These are phyloP conservation scores for Sisymbrium irio DNA, from an alignment of 345 rosid genomes.

Conservation along the genomic window DNA sequence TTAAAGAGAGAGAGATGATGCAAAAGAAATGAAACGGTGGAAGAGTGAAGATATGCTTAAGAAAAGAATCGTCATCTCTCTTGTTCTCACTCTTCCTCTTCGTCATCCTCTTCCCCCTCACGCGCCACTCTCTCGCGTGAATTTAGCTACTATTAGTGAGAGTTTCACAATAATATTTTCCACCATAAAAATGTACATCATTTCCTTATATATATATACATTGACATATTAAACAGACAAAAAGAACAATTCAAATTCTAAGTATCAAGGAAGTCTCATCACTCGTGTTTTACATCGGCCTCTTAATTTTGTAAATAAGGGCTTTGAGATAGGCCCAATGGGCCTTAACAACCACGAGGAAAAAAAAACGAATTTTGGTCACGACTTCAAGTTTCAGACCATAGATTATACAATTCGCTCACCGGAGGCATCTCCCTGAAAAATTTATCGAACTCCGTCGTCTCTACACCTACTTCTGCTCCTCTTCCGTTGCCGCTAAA, in stretches of 20 bases:
- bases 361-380: background rate
- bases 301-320: constrained; percentile 3
- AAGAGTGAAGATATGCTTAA: background rate
- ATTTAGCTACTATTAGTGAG: background rate
- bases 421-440: constrained; percentile 43
- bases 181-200: background rate
- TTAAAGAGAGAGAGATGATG: background rate
- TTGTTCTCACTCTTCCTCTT: constrained; percentile 16
- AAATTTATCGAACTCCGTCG: constrained; percentile 46
- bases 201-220: background rate
- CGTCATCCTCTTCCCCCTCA: background rate
- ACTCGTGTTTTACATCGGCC: constrained; percentile 12
- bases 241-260: background rate
- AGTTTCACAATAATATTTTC: background rate
- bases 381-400: constrained; percentile 26
- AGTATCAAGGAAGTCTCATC: background rate
- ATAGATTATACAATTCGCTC: constrained; percentile 33
- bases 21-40: background rate
- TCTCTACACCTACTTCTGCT: background rate
- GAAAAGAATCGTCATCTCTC: constrained; percentile 16
- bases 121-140: constrained; percentile 14
- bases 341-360: background rate
- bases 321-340: constrained; percentile 17
- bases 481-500: background rate
- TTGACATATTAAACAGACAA: background rate